Conservation (phyloP, 2,329 filamentous ascomycete genomes). For the Fusarium hainanense region DNA sequence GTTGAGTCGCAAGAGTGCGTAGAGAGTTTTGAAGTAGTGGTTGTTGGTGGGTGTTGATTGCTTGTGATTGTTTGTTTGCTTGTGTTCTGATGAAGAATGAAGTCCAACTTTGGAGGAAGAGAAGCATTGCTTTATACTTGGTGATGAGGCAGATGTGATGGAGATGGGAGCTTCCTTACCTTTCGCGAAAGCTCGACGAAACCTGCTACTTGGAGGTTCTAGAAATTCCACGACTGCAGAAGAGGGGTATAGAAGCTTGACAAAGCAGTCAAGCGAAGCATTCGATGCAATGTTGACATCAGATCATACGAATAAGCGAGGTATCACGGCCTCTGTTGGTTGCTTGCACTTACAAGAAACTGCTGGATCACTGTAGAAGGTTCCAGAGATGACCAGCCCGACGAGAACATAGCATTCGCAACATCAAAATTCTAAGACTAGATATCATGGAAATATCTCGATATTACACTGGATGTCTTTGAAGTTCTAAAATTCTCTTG, state of each 20-base stretch:
- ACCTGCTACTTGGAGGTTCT: constrained; percentile 36
- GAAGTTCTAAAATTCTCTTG: background rate
- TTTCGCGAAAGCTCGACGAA: constrained; percentile 36
- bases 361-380: constrained; percentile 40
- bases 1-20: constrained; percentile 43
- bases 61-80: constrained; percentile 39
- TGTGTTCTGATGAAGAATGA: constrained; percentile 46
- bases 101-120: constrained; percentile 16
- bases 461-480: background rate
- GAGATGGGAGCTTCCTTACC: constrained; percentile 25
- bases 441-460: background rate
- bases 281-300: constrained; percentile 17
- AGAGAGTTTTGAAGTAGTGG: constrained; percentile 11
- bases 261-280: constrained; percentile 18
- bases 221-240: constrained; percentile 37
- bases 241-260: constrained; percentile 18
- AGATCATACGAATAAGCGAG: constrained; percentile 28
- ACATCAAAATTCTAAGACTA: background rate
- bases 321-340: constrained; percentile 1
- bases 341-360: constrained; percentile 26
- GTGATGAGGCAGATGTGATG: constrained; percentile 10
- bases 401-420: background rate
- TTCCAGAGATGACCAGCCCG: constrained; percentile 22
- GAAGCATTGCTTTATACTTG: constrained; percentile 49
- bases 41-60: constrained; percentile 15